Conservation (phyloP, 306 rosid genomes). For the Gynostemma pentaphyllum region DNA sequence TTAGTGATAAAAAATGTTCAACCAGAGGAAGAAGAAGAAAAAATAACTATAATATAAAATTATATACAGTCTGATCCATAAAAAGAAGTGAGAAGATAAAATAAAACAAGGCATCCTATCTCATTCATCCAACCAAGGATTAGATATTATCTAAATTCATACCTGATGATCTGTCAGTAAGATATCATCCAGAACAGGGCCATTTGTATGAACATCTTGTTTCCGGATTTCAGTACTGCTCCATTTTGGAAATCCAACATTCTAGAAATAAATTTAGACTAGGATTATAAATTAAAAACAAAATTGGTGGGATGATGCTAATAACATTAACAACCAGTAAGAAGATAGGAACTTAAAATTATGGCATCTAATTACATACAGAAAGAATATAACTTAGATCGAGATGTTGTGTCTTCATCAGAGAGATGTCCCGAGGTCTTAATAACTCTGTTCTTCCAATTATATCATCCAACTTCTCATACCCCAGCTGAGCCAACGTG, state of each 20-base stretch:
- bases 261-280: conserved; percentile 33
- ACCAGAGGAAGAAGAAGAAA: too few relatives aligned
- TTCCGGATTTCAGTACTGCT: conserved; percentile 80
- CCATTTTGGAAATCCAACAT: conserved; percentile 71
- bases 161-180: conserved; percentile 87
- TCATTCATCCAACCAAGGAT: neutral
- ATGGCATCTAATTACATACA: conserved; percentile 35
- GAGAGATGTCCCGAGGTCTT: conserved; percentile 77
- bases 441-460: conserved; percentile 76
- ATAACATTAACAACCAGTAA: neutral
- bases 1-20: too few relatives aligned
- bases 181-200: conserved; percentile 83
- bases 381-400: conserved; percentile 65
- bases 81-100: neutral
- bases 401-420: conserved; percentile 87
- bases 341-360: neutral
- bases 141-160: conserved; percentile 7
- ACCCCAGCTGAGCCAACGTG: conserved; percentile 84
- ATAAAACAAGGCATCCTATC: too few relatives aligned
- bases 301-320: neutral
- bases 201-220: conserved; percentile 84
- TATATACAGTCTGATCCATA: neutral
- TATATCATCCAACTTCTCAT: conserved; percentile 83
- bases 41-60: too few relatives aligned
- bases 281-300: conserved; percentile 1